Conservation (phyloP, 305 asterid genomes). For the Ajuga reptans region DNA sequence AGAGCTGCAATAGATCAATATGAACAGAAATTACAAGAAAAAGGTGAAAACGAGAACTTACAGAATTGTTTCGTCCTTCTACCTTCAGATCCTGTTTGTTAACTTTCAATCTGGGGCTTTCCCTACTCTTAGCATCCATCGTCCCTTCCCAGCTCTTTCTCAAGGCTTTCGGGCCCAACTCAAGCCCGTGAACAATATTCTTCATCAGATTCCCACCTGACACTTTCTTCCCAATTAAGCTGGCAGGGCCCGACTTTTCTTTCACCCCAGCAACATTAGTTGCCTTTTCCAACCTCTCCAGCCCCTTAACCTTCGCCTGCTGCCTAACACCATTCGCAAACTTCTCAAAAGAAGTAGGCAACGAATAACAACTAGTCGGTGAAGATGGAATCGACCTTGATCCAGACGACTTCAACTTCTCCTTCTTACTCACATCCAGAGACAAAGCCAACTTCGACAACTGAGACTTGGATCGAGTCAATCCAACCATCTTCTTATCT, state of each 20-base stretch:
- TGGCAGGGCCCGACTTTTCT: constrained; percentile 48
- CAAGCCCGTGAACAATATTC: constrained; percentile 64
- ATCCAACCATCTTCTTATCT: constrained; percentile 43
- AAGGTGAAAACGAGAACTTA: constrained; percentile 33
- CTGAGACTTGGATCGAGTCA: constrained; percentile 79
- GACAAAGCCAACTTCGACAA: constrained; percentile 51
- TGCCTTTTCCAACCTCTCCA: constrained; percentile 62
- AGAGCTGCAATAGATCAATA: neutral
- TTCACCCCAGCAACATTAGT: constrained; percentile 34
- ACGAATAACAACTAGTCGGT: constrained; percentile 85
- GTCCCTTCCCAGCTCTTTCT: constrained; percentile 99
- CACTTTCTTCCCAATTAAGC: constrained; percentile 41
- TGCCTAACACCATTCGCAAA: constrained; percentile 72
- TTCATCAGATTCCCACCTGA: constrained; percentile 44
- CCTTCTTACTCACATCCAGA: constrained; percentile 54
- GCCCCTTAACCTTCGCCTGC: constrained; percentile 67
- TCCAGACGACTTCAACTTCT: constrained; percentile 55
- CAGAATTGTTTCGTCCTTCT: constrained; percentile 64
- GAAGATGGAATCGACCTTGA: constrained; percentile 87
- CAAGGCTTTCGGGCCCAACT: constrained; percentile 76
- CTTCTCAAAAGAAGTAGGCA: constrained; percentile 92
- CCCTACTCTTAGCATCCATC: constrained; percentile 66
- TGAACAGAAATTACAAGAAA: constrained; percentile 13
- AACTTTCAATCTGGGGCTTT: constrained; percentile 67
- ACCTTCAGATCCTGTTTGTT: constrained; percentile 50